phyloP scores from a whole-genome alignment of 192 early-diverging fungal species.

The Coemansia sp. region DNA sequence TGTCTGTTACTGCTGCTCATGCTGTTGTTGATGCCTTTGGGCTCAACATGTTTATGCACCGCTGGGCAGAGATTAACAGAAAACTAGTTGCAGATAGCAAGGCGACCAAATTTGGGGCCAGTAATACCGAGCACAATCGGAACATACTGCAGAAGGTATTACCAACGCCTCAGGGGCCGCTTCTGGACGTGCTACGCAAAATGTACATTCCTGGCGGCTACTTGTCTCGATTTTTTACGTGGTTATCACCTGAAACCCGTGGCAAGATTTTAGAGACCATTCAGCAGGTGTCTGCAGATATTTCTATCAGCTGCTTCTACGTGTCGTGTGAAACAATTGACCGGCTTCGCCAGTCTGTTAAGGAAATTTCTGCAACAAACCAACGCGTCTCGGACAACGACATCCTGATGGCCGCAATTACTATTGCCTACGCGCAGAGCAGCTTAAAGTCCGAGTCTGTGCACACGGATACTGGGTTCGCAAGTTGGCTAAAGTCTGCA shows the following conservation, averaged over 20 bases:
- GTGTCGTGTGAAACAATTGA: not conserved
- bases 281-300: not conserved
- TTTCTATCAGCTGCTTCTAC: conserved; percentile 11
- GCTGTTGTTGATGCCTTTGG: conserved; percentile 14
- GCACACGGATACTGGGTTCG: not conserved
- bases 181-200: not conserved
- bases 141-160: not conserved
- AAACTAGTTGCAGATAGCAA: not conserved
- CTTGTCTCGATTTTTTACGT: conserved; percentile 5
- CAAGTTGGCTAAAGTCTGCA: not conserved
- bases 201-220: not conserved
- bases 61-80: conserved; percentile 14
- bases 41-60: conserved; percentile 13
- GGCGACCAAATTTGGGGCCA: not conserved
- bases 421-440: conserved; percentile 15
- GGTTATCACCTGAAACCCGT: conserved; percentile 14
- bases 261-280: not conserved
- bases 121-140: not conserved
- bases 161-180: not conserved
- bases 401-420: conserved; percentile 7
- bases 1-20: conserved; percentile 11
- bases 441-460: not conserved
- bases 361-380: not conserved
- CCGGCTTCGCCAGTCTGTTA: not conserved
- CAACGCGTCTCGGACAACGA: conserved; percentile 23